Percentiles rank a stretch among this genome's conserved stretches.
phyloP scores from a whole-genome alignment of 768 basidiomycete genomes.

The Tricholoma matsutake region DNA sequence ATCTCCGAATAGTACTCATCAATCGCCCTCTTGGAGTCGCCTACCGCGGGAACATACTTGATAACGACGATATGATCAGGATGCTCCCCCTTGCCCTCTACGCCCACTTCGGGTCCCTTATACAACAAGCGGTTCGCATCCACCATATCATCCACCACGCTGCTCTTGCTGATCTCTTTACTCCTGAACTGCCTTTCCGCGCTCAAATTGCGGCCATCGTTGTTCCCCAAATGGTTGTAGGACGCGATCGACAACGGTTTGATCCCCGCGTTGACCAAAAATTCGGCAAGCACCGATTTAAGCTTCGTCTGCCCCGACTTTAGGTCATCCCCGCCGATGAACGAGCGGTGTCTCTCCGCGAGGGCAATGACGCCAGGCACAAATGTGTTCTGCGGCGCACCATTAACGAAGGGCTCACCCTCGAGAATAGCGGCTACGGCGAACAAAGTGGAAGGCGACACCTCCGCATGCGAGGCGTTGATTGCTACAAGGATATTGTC shows the following conservation, averaged over 20 bases:
- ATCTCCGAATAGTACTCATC: slow-evolving; percentile 99
- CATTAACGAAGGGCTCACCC: slow-evolving; percentile 93
- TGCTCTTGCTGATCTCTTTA: slow-evolving; percentile 98
- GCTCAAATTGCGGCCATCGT: slow-evolving; percentile 90
- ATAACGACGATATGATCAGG: slow-evolving; percentile 97
- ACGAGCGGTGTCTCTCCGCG: slow-evolving; percentile 83
- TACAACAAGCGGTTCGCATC: slow-evolving; percentile 84
- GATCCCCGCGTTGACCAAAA: slow-evolving; percentile 98
- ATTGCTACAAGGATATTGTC: slow-evolving; percentile 83
- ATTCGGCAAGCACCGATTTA: slow-evolving; percentile 96
- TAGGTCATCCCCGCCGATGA: slow-evolving; percentile 97
- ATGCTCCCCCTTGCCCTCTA: slow-evolving; percentile 86
- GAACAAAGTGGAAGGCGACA: slow-evolving; percentile 95
- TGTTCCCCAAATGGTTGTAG: slow-evolving; percentile 99
- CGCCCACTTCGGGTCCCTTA: slow-evolving; percentile 67
- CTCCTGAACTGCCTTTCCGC: slow-evolving; percentile 93
- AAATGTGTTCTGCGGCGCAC: slow-evolving; percentile 98
- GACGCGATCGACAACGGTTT: slow-evolving; percentile 96
- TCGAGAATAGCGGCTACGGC: slow-evolving; percentile 96
- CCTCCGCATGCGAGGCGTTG: slow-evolving; percentile 81
- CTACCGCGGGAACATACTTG: slow-evolving; percentile 95
- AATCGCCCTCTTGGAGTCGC: slow-evolving; percentile 98
- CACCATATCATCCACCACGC: slow-evolving; percentile 98
- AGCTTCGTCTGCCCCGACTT: slow-evolving; percentile 98
- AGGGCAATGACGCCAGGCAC: slow-evolving; percentile 93